Conservation (phyloP, 192 early-diverging fungal genomes). For the Rhizoclosmatium globosum region DNA sequence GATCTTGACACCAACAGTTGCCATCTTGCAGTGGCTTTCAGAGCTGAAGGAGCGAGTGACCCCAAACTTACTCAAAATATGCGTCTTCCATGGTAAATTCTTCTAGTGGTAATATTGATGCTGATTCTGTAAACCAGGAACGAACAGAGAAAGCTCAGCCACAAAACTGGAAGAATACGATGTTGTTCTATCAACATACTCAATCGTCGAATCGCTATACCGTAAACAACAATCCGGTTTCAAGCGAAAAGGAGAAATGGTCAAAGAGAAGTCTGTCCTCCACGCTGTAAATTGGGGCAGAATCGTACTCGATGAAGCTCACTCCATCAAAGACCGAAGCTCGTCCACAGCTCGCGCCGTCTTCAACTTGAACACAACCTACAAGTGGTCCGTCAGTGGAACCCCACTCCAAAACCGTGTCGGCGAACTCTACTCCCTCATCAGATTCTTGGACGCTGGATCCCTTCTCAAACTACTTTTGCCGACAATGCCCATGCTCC, state of each 20-base stretch:
- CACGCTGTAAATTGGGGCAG: conserved; percentile 84
- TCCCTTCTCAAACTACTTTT: conserved; percentile 88
- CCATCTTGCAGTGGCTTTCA: conserved; percentile 86
- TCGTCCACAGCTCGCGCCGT: conserved; percentile 86
- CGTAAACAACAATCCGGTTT: conserved; percentile 77
- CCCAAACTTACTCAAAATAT: conserved; percentile 65
- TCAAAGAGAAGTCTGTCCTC: conserved; percentile 71
- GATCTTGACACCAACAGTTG: conserved; percentile 88
- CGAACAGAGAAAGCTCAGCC: conserved; percentile 24
- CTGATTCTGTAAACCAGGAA: not conserved
- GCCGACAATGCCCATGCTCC: conserved; percentile 77
- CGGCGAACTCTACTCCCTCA: conserved; percentile 91
- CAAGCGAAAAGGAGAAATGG: conserved; percentile 65
- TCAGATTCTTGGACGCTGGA: conserved; percentile 87
- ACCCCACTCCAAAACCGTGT: conserved; percentile 95
- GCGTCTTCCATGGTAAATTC: conserved; percentile 76
- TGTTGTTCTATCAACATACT: conserved; percentile 71
- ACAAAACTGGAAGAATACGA: conserved; percentile 74
- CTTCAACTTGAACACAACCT: conserved; percentile 73
- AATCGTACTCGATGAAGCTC: conserved; percentile 84
- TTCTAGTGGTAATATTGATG: not conserved
- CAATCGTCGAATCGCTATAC: conserved; percentile 77
- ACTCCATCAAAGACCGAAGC: conserved; percentile 89
- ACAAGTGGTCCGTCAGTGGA: conserved; percentile 87
- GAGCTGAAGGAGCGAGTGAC: conserved; percentile 76